A percentile compares a stretch with the other conserved stretches of the same genome.
These are phyloP conservation scores for Epichloe bromicola DNA, from an alignment of 2,329 filamentous ascomycete genomes.

Conservation along the genomic window DNA sequence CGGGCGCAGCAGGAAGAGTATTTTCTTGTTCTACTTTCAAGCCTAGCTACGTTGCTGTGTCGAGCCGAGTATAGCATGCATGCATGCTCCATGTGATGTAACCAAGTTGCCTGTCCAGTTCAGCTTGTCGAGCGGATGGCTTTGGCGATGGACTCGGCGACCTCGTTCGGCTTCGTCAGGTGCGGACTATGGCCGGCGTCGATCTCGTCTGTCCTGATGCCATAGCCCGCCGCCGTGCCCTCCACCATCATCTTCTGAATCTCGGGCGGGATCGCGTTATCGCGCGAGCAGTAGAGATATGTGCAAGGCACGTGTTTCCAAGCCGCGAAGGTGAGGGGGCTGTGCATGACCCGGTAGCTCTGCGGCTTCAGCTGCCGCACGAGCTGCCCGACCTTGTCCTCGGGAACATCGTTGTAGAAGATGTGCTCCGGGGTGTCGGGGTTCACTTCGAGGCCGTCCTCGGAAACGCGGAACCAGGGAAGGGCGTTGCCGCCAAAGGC, in stretches of 20 bases:
- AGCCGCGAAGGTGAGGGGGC: background rate
- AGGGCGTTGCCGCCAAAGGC: background rate
- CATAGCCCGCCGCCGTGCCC: background rate
- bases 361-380: background rate
- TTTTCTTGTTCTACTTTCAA: background rate
- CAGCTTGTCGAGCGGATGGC: background rate
- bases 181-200: background rate
- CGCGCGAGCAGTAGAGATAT: background rate
- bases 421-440: background rate
- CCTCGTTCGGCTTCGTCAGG: background rate
- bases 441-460: background rate
- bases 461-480: background rate
- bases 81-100: background rate
- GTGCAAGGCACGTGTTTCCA: background rate
- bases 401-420: background rate
- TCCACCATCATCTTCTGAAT: background rate
- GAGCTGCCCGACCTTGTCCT: background rate
- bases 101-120: background rate
- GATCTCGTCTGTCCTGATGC: background rate
- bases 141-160: background rate
- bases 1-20: background rate
- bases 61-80: background rate
- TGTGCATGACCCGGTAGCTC: background rate
- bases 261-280: background rate
- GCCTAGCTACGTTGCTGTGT: no score